Conservation (phyloP, 192 early-diverging fungal species). For the Backusella tarrabulga region DNA sequence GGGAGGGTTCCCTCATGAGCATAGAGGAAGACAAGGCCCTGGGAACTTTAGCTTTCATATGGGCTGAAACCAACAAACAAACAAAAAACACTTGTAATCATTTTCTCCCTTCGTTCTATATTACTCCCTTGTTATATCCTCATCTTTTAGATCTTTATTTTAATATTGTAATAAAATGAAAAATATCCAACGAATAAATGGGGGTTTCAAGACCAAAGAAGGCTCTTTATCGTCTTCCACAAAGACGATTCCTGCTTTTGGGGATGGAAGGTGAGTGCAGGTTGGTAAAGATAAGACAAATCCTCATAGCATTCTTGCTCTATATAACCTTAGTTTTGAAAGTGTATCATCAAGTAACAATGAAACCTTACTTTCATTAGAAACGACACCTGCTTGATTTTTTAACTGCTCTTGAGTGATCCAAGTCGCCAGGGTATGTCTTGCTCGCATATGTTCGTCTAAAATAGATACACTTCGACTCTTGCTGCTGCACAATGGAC, state of each 20-base stretch:
- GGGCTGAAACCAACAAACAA: conserved; percentile 26
- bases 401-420: neutral
- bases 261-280: neutral
- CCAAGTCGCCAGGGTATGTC: neutral
- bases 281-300: neutral
- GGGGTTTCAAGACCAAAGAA: neutral
- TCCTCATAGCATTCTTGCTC: neutral
- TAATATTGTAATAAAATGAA: neutral
- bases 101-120: neutral
- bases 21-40: conserved; percentile 5
- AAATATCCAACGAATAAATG: neutral
- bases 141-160: neutral
- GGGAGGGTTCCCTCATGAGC: conserved; percentile 12
- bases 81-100: neutral
- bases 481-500: neutral
- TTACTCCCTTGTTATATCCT: neutral
- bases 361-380: neutral
- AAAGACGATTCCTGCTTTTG: neutral
- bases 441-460: neutral
- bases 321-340: too few species aligned
- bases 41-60: conserved; percentile 45
- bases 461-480: neutral
- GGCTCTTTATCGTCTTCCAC: neutral
- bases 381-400: neutral
- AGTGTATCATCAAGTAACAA: too few species aligned